Percentiles rank a stretch among this genome's conserved stretches.
Conservation (phyloP, 2,329 filamentous ascomycete species). For the Fusarium succisae region DNA sequence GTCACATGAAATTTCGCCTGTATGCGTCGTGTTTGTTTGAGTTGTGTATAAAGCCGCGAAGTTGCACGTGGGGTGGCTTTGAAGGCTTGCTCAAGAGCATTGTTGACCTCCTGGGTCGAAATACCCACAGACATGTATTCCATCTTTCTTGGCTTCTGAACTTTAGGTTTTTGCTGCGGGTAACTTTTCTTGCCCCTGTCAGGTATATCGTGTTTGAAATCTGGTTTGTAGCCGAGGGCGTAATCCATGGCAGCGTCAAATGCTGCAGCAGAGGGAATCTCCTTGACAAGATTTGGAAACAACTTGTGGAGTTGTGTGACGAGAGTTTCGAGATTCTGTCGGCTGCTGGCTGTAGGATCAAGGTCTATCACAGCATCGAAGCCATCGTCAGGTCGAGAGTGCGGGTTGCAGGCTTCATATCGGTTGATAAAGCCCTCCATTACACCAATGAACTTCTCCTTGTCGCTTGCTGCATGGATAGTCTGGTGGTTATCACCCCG, state of each 20-base stretch:
- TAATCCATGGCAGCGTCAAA: constrained; percentile 82
- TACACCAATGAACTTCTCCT: constrained; percentile 81
- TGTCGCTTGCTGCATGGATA: constrained; percentile 83
- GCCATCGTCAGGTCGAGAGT: constrained; percentile 75
- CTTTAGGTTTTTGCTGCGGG: constrained; percentile 40
- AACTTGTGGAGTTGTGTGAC: constrained; percentile 75
- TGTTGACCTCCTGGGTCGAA: constrained; percentile 52
- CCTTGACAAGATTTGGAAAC: constrained; percentile 79
- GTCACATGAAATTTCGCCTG: constrained; percentile 94
- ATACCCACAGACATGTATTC: constrained; percentile 68
- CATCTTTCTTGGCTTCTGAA: constrained; percentile 52
- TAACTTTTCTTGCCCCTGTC: constrained; percentile 57
- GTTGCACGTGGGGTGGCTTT: constrained; percentile 56
- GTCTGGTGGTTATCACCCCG: constrained; percentile 98
- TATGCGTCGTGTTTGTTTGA: constrained; percentile 77
- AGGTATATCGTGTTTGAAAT: constrained; percentile 79
- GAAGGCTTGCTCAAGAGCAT: constrained; percentile 77
- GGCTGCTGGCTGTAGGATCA: constrained; percentile 79
- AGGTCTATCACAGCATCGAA: constrained; percentile 90
- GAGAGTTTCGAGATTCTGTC: constrained; percentile 84
- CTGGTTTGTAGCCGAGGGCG: constrained; percentile 80
- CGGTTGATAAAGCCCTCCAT: constrained; percentile 94
- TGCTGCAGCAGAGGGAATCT: constrained; percentile 75
- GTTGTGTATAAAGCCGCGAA: constrained; percentile 73
- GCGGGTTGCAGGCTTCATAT: constrained; percentile 80